A percentile compares a stretch with the other conserved stretches of the same genome.
Evolutionary conservation across 306 rosid genomes (phyloP).

Genomic region (Lathyrus tuberosus): DNA sequence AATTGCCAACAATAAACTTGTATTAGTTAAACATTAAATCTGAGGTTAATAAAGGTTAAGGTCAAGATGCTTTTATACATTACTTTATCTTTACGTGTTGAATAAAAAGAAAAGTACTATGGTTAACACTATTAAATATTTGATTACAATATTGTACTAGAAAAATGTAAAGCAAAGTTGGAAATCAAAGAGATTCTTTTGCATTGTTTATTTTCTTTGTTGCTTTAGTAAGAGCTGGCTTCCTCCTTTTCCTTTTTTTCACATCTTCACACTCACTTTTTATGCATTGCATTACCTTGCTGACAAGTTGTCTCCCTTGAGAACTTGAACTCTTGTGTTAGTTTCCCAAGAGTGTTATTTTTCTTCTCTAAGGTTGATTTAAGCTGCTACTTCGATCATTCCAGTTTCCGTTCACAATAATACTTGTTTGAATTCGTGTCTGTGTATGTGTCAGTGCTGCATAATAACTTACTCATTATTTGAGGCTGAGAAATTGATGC

Average conservation of each 20-base stretch:
- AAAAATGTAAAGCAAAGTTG: slow-evolving; percentile 34
- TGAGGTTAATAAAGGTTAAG: slow-evolving; percentile 61
- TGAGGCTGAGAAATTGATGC: slow-evolving; percentile 39
- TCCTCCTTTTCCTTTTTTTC: slow-evolving; percentile 51
- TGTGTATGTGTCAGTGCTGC: slow-evolving; percentile 34
- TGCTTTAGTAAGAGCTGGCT: slow-evolving; percentile 54
- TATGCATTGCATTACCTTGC: slow-evolving; percentile 48
- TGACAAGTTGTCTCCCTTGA: slow-evolving; percentile 41
- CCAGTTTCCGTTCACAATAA: background rate
- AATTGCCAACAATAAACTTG: too few species aligned
- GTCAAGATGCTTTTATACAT: slow-evolving; percentile 58
- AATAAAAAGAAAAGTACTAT: slow-evolving; percentile 53
- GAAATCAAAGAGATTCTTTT: slow-evolving; percentile 53
- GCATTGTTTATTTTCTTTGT: slow-evolving; percentile 50
- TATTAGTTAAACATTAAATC: slow-evolving; percentile 29
- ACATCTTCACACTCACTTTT: slow-evolving; percentile 64
- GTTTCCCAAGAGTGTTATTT: slow-evolving; percentile 29
- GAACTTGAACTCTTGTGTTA: slow-evolving; percentile 26
- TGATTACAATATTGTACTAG: slow-evolving; percentile 41
- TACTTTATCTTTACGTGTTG: slow-evolving; percentile 74
- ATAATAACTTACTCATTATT: slow-evolving; percentile 15
- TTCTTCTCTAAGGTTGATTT: background rate
- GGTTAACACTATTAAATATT: slow-evolving; percentile 38
- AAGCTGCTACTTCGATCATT: background rate
- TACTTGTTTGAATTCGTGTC: background rate